phyloP scores from a whole-genome alignment of 164 flowering plant genomes.

The Brasenia schreberi region DNA sequence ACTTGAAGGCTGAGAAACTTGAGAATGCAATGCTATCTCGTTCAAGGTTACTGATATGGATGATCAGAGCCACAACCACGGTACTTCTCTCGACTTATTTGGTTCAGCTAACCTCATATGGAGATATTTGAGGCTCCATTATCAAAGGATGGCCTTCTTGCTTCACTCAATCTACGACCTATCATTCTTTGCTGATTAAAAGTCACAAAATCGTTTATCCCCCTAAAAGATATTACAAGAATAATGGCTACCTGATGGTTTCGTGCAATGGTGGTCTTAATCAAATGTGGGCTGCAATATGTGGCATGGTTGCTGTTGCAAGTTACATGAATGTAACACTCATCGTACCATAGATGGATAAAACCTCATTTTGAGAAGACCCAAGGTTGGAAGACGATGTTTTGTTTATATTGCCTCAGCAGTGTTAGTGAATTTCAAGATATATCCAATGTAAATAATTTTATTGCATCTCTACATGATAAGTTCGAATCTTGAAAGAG shows the following conservation, averaged over 20 bases:
- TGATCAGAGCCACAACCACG: constrained; percentile 69
- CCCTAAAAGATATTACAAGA: constrained; percentile 55
- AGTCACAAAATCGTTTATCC: constrained; percentile 10
- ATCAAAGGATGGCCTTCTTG: constrained; percentile 90
- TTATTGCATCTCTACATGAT: constrained; percentile 38
- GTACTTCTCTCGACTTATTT: constrained; percentile 77
- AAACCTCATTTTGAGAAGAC: constrained; percentile 82
- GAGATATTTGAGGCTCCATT: constrained; percentile 71
- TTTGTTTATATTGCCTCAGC: not conserved
- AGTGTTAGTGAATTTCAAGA: constrained; percentile 53
- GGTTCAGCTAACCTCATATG: constrained; percentile 63
- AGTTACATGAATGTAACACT: constrained; percentile 32
- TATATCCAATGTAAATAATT: constrained; percentile 48
- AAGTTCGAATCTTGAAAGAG: constrained; percentile 65
- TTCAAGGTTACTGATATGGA: no score
- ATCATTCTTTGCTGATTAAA: not conserved
- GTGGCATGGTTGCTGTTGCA: no score
- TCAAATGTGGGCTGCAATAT: constrained; percentile 77
- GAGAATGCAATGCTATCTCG: constrained; percentile 24
- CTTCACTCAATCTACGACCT: constrained; percentile 17
- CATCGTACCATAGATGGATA: constrained; percentile 82
- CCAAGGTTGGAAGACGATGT: constrained; percentile 40
- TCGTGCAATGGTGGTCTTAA: constrained; percentile 93
- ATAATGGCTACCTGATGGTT: constrained; percentile 88
- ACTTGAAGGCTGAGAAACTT: constrained; percentile 14